These are phyloP conservation scores for Amanita pseudoporphyria DNA, from an alignment of 768 basidiomycete species.

Conservation along the genomic window DNA sequence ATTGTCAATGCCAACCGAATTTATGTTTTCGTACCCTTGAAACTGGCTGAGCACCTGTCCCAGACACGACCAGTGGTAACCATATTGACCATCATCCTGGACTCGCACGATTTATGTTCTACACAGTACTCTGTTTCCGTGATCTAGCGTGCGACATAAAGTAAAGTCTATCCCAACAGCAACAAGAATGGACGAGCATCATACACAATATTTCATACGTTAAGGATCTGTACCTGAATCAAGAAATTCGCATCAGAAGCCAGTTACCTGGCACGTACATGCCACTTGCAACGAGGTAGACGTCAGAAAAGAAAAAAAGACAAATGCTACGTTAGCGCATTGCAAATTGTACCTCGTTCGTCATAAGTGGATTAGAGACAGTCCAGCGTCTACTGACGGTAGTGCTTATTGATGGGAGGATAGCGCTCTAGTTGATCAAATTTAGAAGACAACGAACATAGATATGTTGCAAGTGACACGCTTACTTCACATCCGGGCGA, in stretches of 20 bases:
- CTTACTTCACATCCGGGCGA: slow-evolving; percentile 6
- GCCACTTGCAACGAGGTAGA: not conserved
- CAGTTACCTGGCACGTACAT: not conserved
- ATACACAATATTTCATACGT: slow-evolving; percentile 2
- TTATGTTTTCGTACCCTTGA: no score
- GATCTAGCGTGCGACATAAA: not conserved
- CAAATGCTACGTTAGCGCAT: slow-evolving; percentile 1
- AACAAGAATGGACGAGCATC: not conserved
- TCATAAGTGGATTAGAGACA: not conserved
- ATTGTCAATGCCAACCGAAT: not conserved
- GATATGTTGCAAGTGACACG: not conserved
- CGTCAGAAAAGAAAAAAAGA: not conserved
- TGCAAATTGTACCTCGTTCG: slow-evolving; percentile 1
- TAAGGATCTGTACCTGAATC: not conserved
- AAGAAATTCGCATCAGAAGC: not conserved
- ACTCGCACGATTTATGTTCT: not conserved
- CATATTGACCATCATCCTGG: not conserved
- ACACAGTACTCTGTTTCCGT: not conserved
- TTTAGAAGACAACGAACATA: not conserved
- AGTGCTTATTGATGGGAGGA: slow-evolving; percentile 6
- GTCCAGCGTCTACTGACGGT: slow-evolving; percentile 7
- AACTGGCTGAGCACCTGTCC: no score
- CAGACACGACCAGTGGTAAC: not conserved
- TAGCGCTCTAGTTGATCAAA: not conserved
- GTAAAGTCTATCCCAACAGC: not conserved